Base-by-base conservation (phyloP, 768 basidiomycete species). In the Boletus huronensis region DNA sequence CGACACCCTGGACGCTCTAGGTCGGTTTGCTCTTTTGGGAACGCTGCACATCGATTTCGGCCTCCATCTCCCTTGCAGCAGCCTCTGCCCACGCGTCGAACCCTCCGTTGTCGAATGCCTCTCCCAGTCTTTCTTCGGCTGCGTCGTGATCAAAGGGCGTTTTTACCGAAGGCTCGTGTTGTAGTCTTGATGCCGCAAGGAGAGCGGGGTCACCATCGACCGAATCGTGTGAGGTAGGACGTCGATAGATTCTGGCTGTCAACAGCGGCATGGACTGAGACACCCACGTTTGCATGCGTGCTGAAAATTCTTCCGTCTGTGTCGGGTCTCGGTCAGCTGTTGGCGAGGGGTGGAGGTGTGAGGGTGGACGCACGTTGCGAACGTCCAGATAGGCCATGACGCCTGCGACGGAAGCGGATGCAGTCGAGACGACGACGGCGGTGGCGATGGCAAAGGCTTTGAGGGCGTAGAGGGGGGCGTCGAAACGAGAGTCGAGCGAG, bases 381-480 rank as follows among this genome's bases (percentile, higher is more conserved):
- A 87, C 80, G 31, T 80, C 82, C 49, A 87, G 66, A 42, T 73
- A 72, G 13, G 70, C 65, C 67, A 82, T 79, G 28, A 87, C 74
- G 1, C 78, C 77, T 61, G 73, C 77, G 3, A 82, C 70, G 5
- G 80, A 66, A 0, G 66, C 71, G 6, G 74, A 66, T 0, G 79
- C 85, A 25, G 79, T 73, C 3, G 76, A 67, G 0, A 76, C 61
- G 25, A 88, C 87, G 32, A 86, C 62, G 10, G 78, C 62, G 0
- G 88, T 89, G 5, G 88, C 85, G 39, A 88, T 76, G 3, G 77
- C 73, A 38, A 90, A 82, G 0, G 87, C 88, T 59, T 85, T 86
- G 5, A 79, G 71, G 1, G 80, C 78, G 58, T 83, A 77, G 2
- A 87, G 52, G 0, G 79, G 79, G 0, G 76, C 80, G 42, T 80